Evolutionary conservation across 2,329 filamentous ascomycete species (phyloP), one percentile per base, ranked within the genome.

Genomic region (Hansfordia pulvinata): DNA sequence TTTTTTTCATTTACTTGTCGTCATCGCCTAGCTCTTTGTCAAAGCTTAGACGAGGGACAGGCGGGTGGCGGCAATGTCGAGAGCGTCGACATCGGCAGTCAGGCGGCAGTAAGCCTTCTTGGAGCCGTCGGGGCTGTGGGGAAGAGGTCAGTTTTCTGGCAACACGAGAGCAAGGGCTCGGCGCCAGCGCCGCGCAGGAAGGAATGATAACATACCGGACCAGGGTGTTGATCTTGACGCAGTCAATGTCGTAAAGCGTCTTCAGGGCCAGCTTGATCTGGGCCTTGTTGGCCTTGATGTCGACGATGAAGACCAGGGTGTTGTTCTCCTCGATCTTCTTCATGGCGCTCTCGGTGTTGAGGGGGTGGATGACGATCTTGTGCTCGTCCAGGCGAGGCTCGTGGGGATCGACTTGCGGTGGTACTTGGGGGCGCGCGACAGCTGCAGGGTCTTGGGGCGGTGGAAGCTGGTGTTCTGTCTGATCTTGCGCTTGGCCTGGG

Each of bases 271-370:
- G 70, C 76, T 94, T 94, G 69, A 98, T 98, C 71, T 98, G 90
- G 57, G 85, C 77, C 83, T 98, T 98, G 78, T 98, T 98, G 61
- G 88, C 77, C 79, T 92, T 92, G 61, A 88, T 67, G 47, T 94
- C 81, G 54, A 92, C 84, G 48, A 93, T 93, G 74, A 94, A 94
- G 56, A 93, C 84, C 28, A 98, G 76, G 45, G 90, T 98, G 76
- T 98, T 98, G 77, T 98, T 86, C 80, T 98, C 90, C 74, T 98
- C 90, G 49, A 98, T 94, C 81, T 94, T 94, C 84, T 98, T 98
- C 88, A 98, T 96, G 53, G 92, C 90, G 54, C 80, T 90, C 80
- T 98, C 90, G 35, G 90, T 98, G 79, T 98, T 98, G 56, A 98
- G 75, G 44, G 90, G 90, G 76, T 94, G 84, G 55, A 96, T 70